Conservation (phyloP, 352 stramenopile species). For the Globisporangium parvum region DNA sequence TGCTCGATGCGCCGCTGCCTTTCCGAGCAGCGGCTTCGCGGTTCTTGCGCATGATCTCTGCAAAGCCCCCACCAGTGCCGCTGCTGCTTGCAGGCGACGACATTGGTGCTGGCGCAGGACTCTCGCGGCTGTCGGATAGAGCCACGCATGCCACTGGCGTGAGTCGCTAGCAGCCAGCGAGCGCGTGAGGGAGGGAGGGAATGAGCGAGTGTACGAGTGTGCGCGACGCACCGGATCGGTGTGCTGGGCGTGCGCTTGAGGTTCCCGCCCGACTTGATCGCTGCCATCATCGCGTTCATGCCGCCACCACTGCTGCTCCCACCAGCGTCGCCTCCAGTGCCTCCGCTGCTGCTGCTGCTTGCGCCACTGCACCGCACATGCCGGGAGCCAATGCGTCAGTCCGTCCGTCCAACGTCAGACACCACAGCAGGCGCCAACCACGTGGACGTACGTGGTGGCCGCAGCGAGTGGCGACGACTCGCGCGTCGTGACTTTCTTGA, state of each 20-base stretch:
- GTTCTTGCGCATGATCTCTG: conserved; percentile 89
- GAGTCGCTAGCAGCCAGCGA: not conserved
- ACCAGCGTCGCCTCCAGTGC: conserved; percentile 6
- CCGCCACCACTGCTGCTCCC: conserved; percentile 17
- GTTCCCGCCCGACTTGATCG: conserved; percentile 65
- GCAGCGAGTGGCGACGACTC: conserved; percentile 59
- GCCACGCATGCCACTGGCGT: not conserved
- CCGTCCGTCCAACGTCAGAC: too few relatives aligned
- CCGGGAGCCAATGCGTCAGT: too few relatives aligned
- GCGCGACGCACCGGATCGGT: conserved; percentile 19
- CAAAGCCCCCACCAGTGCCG: conserved; percentile 55
- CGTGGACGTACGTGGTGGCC: conserved; percentile 19
- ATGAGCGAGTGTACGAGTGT: too few relatives aligned
- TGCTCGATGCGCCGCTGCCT: conserved; percentile 13
- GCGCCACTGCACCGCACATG: too few relatives aligned
- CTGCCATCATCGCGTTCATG: conserved; percentile 64
- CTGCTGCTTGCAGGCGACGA: conserved; percentile 18
- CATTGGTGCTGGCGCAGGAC: conserved; percentile 1
- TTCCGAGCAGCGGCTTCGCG: conserved; percentile 73
- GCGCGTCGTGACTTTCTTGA: conserved; percentile 78
- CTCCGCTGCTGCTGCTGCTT: conserved; percentile 6
- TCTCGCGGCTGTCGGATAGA: conserved; percentile 5
- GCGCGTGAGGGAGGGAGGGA: too few relatives aligned
- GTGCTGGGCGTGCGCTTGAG: conserved; percentile 44
- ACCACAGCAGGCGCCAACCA: too few relatives aligned